Evolutionary conservation across 176 grass and related monocot genomes (phyloP).

Genomic region (Oryza brachyantha): DNA sequence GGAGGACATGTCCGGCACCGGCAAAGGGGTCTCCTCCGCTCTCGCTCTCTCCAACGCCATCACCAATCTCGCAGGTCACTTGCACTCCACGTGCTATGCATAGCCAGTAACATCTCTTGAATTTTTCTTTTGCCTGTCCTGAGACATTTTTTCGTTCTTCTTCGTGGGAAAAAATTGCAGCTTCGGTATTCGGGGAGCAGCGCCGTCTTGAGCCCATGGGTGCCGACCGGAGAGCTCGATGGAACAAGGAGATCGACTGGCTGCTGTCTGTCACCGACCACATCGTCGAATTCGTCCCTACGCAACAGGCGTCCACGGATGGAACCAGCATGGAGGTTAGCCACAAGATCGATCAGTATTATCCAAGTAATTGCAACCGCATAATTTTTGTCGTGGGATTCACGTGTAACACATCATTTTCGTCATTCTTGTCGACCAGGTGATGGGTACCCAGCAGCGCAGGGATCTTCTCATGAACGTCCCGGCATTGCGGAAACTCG

Average conservation of each 20-base stretch:
- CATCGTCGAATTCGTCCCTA: slow-evolving; percentile 78
- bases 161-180: slow-evolving; percentile 17
- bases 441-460: slow-evolving; percentile 80
- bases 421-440: slow-evolving; percentile 27
- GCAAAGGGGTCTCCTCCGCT: slow-evolving; percentile 80
- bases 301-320: slow-evolving; percentile 52
- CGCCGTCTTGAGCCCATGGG: slow-evolving; percentile 80
- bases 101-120: background rate
- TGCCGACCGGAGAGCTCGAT: slow-evolving; percentile 53
- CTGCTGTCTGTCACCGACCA: slow-evolving; percentile 73
- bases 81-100: no score
- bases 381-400: background rate
- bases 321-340: slow-evolving; percentile 69
- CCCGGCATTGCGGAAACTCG: slow-evolving; percentile 76
- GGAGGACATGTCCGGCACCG: slow-evolving; percentile 80
- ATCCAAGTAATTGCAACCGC: background rate
- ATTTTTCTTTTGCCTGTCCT: background rate
- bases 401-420: background rate
- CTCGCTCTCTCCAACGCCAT: slow-evolving; percentile 81
- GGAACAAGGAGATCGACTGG: slow-evolving; percentile 79
- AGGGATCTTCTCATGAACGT: slow-evolving; percentile 78
- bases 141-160: background rate
- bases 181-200: slow-evolving; percentile 89
- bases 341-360: background rate
- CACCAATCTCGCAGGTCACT: slow-evolving; percentile 71